Base-by-base conservation (phyloP, 2,329 filamentous ascomycete species). In the Alternaria sp. region DNA sequence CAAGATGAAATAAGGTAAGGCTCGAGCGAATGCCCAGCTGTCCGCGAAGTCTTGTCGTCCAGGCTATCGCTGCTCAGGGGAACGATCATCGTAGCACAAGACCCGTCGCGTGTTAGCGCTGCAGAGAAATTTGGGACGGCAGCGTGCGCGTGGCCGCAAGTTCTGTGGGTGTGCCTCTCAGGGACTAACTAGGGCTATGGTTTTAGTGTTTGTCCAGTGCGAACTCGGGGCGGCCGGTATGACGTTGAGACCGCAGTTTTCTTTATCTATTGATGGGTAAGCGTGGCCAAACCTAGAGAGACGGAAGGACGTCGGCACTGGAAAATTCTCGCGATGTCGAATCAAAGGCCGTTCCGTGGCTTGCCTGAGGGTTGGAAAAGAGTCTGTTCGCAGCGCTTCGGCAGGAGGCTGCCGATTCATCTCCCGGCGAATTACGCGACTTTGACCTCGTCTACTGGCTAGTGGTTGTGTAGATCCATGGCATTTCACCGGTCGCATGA, bases 371-470 rank as follows among this genome's bases (percentile, higher is more conserved):
- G 36, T n/a, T 34, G 28, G 33, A 49, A 49, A 46, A 17, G 24
- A 33, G 49, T 37, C 41, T 24, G 44, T 31, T 21, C 55, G 23
- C 23, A 34, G 17, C 34, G 33, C 49, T 51, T 49, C 52, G 52
- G 34, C n/a, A 41, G 17, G 28, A 33, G 28, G 26, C 21, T 40
- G 60, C 62, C 60, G 56, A 60, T 40, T 34, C 31, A 39, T 44
- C 29, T 8, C 29, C 55, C 39, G n/a, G 13, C 51, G 42, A 58
- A 58, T 54, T 36, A 58, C 17, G 46, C 24, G 51, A 33, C 44
- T 23, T 33, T 34, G 21, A n/a, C 8, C 21, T 52, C 42, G 28
- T 37, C 51, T 51, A 50, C 45, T 54, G 39, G 44, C 50, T 49
- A 51, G 33, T 33, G 42, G 23, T 40, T 46, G 44, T 33, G 31